phyloP scores from a whole-genome alignment of 495 filamentous ascomycete species.

The Immersiella caudata region DNA sequence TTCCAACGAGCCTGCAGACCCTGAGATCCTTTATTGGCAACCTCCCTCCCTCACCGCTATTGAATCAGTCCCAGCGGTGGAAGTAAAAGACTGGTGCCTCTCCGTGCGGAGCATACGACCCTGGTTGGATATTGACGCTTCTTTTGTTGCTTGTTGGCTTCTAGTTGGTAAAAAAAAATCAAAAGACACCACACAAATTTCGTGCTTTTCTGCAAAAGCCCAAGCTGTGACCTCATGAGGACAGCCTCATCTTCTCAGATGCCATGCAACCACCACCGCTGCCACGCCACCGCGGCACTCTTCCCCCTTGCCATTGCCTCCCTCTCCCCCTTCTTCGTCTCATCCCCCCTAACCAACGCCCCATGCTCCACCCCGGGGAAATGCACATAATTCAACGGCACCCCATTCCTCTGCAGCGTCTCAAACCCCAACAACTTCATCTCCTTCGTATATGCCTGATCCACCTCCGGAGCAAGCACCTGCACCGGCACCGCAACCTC shows the following conservation, averaged over 20 bases:
- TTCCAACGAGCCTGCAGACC: too few species aligned
- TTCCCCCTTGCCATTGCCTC: conserved; percentile 52
- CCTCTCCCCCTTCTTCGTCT: conserved; percentile 44
- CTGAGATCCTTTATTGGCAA: too few species aligned
- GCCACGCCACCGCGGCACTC: conserved; percentile 47
- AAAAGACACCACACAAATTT: too few species aligned
- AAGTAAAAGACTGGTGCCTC: too few species aligned
- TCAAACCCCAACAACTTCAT: conserved; percentile 52
- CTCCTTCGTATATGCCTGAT: conserved; percentile 52
- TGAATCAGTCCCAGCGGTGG: too few species aligned
- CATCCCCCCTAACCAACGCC: conserved; percentile 52
- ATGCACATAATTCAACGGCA: conserved; percentile 61
- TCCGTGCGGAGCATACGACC: too few species aligned
- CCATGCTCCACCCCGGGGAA: conserved; percentile 59
- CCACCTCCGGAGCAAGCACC: conserved; percentile 60
- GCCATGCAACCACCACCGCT: conserved; percentile 10
- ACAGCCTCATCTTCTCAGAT: background rate
- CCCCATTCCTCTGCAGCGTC: conserved; percentile 43
- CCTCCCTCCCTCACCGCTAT: too few species aligned
- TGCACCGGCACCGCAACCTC: conserved; percentile 57
- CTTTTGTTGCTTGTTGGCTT: too few species aligned
- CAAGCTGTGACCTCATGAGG: too few species aligned
- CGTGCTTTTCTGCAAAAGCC: too few species aligned
- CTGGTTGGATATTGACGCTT: too few species aligned
- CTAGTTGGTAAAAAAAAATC: too few species aligned